Base-by-base conservation (phyloP, 306 rosid genomes). In the Rubus parviflorus region DNA sequence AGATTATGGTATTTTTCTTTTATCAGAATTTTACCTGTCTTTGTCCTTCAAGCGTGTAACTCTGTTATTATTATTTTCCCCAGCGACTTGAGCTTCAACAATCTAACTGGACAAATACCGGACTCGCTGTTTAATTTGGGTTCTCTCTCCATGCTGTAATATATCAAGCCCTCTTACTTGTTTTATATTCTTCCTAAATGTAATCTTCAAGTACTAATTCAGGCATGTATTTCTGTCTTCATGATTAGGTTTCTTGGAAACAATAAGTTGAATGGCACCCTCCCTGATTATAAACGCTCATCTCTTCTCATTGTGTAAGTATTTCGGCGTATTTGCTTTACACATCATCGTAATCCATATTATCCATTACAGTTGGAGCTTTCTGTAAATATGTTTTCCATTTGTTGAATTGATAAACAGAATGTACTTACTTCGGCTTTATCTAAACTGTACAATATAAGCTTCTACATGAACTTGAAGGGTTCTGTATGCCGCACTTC, bases 1-100 rank as follows among this genome's bases (percentile, higher is more conserved):
- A n/a, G 62, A 37, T 71, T 43, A n/a, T 64, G 72, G 25, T 6
- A 16, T 5, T 14, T 17, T 70, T 30, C 35, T 19, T 22, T 75
- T 71, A 71, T 14, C 60, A 41, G 49, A 53, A n/a, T 0, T 51
- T 72, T 49, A 8, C 23, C 60, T 53, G 61, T 38, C 23, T 37
- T 61, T 47, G 8, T 20, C 61, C 13, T 63, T 51, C 23, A 47
- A n/a, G 19, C 37, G 9, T 65, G 4, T n/a, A 56, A 70, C 68
- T 64, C 14, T 30, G 2, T 30, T 12, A 30, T 68, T 58, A 25
- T 52, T 40, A 69, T 22, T 72, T 30, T 30, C 35, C 88, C 65
- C 82, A 94, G 98, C 88, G 98, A 92, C 81, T 82, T 94, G 78
- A 94, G 98, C 90, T 94, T 94, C 93, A 94, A 94, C 81, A 89